Conservation (phyloP, 2,329 filamentous ascomycete species). For the Talaromyces sp. region DNA sequence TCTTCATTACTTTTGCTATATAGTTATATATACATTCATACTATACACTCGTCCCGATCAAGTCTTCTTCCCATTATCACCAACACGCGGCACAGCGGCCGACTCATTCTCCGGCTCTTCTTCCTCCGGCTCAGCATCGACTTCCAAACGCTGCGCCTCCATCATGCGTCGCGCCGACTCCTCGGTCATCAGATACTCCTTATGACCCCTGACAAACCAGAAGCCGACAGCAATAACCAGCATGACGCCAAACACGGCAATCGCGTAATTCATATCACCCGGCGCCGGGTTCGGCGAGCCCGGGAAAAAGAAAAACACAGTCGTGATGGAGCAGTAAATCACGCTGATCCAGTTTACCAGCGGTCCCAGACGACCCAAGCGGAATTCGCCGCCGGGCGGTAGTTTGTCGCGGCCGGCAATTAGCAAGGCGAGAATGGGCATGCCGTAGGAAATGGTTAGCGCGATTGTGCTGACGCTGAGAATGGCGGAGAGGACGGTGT, state of each 20-base stretch:
- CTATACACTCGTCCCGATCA: background rate
- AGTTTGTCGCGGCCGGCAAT: conserved; percentile 50
- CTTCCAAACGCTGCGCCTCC: conserved; percentile 22
- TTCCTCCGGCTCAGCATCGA: conserved; percentile 4
- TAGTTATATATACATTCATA: background rate
- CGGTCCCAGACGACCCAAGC: conserved; percentile 41
- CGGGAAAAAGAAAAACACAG: conserved; percentile 54
- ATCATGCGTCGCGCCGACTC: conserved; percentile 24
- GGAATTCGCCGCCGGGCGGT: conserved; percentile 39
- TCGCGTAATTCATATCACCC: conserved; percentile 55
- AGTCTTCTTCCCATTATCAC: background rate
- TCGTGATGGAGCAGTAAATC: conserved; percentile 49
- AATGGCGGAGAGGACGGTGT: conserved; percentile 50
- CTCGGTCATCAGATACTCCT: conserved; percentile 31
- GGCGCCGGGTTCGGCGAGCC: conserved; percentile 39
- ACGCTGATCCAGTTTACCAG: conserved; percentile 47
- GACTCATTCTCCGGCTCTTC: background rate
- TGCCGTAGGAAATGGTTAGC: conserved; percentile 48
- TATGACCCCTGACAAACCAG: conserved; percentile 47
- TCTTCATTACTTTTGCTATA: background rate
- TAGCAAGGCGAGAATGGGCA: conserved; percentile 48
- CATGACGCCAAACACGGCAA: conserved; percentile 54
- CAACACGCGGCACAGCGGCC: background rate
- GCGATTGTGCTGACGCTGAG: conserved; percentile 54
- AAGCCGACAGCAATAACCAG: conserved; percentile 46